Evolutionary conservation across 306 rosid species (phyloP).

Genomic region (Casuarina cunninghamiana): DNA sequence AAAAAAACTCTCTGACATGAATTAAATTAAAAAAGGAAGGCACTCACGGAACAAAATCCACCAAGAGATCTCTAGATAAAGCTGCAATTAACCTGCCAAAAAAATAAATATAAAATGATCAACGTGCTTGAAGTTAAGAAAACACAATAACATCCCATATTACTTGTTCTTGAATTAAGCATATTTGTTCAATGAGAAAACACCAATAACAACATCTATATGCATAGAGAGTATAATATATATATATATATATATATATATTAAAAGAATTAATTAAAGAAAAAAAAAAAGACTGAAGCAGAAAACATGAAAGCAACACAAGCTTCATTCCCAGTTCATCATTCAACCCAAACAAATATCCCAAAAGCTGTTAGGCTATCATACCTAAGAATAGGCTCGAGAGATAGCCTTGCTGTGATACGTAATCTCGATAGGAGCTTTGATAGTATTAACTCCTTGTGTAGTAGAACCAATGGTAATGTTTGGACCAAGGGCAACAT

Average conservation of each 20-base stretch:
- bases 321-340: neutral
- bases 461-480: conserved; percentile 70
- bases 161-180: too few relatives aligned
- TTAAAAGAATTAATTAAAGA: neutral
- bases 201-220: too few relatives aligned
- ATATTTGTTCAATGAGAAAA: too few relatives aligned
- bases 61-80: conserved; percentile 75
- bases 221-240: neutral
- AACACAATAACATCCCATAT: neutral
- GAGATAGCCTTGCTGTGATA: conserved; percentile 75
- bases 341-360: conserved; percentile 11
- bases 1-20: conserved; percentile 13
- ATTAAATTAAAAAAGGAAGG: conserved; percentile 28
- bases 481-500: conserved; percentile 68
- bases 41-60: conserved; percentile 87
- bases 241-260: neutral
- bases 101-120: conserved; percentile 12
- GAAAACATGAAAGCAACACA: neutral
- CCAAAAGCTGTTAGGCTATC: conserved; percentile 12
- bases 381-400: conserved; percentile 83
- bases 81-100: conserved; percentile 76
- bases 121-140: conserved; percentile 20
- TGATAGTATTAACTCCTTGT: conserved; percentile 62
- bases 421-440: conserved; percentile 69
- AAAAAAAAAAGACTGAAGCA: neutral